phyloP scores from a whole-genome alignment of 305 asterid genomes.

The Nicotiana rustica region DNA sequence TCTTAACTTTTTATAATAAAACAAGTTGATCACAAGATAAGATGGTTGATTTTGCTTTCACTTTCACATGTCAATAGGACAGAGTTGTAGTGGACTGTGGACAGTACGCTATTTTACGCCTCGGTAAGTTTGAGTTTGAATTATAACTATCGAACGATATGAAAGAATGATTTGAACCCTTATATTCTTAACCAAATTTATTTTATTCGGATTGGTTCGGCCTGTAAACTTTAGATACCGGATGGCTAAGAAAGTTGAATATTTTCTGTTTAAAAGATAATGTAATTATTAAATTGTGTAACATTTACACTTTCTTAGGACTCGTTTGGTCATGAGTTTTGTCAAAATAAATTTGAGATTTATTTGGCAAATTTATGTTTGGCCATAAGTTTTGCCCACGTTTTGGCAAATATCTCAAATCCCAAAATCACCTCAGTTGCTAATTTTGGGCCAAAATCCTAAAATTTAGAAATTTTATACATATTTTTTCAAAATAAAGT shows the following conservation, averaged over 20 bases:
- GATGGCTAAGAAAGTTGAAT: no score
- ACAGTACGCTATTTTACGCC: slow-evolving; percentile 6
- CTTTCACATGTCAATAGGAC: not conserved
- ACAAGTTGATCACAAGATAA: slow-evolving; percentile 16
- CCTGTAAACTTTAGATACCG: not conserved
- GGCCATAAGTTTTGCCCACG: no score
- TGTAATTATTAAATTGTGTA: not conserved
- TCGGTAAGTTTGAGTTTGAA: not conserved
- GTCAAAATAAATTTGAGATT: no score
- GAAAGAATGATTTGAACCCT: not conserved
- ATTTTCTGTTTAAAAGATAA: not conserved
- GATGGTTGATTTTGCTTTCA: slow-evolving; percentile 14
- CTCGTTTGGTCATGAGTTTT: no score
- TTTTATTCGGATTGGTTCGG: not conserved
- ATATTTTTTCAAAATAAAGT: no score
- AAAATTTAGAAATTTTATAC: no score
- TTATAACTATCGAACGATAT: not conserved
- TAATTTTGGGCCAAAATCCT: no score
- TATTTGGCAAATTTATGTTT: no score
- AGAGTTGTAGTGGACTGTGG: not conserved
- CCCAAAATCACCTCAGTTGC: no score
- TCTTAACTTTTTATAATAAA: not conserved
- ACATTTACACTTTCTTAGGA: not conserved
- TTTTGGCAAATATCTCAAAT: no score
- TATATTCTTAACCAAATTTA: no score